Evolutionary conservation across 108 stramenopile species (phyloP), one percentile per base, ranked within the genome.

Genomic region (Fragilaria radians): DNA sequence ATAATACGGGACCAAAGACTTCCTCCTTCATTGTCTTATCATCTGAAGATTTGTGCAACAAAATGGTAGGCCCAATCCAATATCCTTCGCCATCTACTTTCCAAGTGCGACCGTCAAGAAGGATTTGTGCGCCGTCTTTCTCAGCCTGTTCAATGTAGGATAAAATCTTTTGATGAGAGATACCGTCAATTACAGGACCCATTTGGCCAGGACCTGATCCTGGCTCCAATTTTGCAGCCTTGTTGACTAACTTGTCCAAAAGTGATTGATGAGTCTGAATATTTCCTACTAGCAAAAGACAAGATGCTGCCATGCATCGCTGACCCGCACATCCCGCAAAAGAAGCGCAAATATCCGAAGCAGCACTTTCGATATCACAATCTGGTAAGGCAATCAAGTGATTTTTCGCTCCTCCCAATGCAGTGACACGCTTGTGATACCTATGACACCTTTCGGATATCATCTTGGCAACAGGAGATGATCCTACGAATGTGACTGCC

Each of bases 401-500:
- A 74, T 98, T 98, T 79, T 98, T 96, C 46, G 97, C 97, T 21
- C 94, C 96, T 60, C 96, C 55, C 76, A 96, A 96, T 52, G 93
- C 79, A 68, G 93, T 92, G 29, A 92, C 95, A 22, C 91, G 79
- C 67, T 96, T 96, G 33, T 89, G 93, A 64, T 83, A 59, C 17
- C 52, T 57, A 33, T 80, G 80, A 4, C 92, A 95, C 24, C 83
- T 59, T 5, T 86, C 81, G 61, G 76, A 81, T 67, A 98, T 96
- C 74, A 93, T 78, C 56, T 85, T 84, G 14, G 96, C 97, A 1
- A 94, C 97, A 19, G 29, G 42, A 62, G 93, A 82, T 22, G 88
- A 73, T 23, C 97, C 97, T 0, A 98, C 97, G 61, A 98, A 98
- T 22, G 83, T 85, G 67, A 98, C 82, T n/a, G 97, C 93, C 52